Evolutionary conservation across 805 yeast genomes (phyloP).

Genomic region (Candida sithepensis): DNA sequence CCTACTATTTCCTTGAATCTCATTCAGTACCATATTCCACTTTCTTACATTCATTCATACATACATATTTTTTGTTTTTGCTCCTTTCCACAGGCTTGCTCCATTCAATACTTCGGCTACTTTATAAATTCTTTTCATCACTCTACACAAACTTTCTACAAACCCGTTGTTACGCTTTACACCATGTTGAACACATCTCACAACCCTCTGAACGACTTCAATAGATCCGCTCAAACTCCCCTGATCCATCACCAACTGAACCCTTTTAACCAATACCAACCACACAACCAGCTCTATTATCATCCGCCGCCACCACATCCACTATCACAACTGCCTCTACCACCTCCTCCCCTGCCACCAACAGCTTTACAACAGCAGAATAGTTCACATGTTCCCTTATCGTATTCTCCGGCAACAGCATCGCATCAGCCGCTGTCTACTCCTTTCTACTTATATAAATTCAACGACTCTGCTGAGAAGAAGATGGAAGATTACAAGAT

Average conservation of each 20-base stretch:
- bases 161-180: no score
- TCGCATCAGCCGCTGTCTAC: constrained; percentile 5
- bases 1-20: not conserved
- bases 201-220: not conserved
- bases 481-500: constrained; percentile 20
- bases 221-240: not conserved
- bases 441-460: constrained; percentile 24
- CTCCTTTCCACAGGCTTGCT: not conserved
- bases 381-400: not conserved
- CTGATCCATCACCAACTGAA: not conserved
- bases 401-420: no score
- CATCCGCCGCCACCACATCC: not conserved
- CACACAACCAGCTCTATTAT: not conserved
- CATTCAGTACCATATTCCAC: no score
- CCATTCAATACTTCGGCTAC: no score
- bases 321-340: not conserved
- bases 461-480: constrained; percentile 17
- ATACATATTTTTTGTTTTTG: not conserved
- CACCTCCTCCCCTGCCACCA: not conserved
- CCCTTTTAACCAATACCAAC: not conserved
- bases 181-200: not conserved
- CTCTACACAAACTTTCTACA: no score
- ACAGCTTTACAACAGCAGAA: not conserved
- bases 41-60: not conserved
- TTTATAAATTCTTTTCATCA: no score